Conservation (phyloP, 1,284 basidiomycete species). For the Takashimella tepidaria region DNA sequence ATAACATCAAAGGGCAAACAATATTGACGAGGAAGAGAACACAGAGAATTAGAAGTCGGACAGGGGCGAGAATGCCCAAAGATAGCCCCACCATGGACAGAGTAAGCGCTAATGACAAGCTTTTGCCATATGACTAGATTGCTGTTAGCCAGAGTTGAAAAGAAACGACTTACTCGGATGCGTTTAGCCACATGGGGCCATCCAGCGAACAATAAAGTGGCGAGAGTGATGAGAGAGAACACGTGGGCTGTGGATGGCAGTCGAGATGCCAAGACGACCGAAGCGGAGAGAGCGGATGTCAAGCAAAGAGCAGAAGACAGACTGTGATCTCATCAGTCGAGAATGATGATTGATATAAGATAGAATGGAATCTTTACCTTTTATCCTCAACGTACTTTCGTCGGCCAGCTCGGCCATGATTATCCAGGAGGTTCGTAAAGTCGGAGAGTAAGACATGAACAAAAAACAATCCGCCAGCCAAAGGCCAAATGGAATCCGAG, state of each 20-base stretch:
- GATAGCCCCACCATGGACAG: slow-evolving; percentile 29
- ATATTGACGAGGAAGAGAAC: slow-evolving; percentile 29
- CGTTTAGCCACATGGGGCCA: slow-evolving; percentile 77
- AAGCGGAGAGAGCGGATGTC: slow-evolving; percentile 90
- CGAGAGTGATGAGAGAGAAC: slow-evolving; percentile 82
- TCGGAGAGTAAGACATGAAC: slow-evolving; percentile 64
- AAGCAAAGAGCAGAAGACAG: slow-evolving; percentile 85
- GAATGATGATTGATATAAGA: no score
- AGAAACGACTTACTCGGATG: slow-evolving; percentile 57
- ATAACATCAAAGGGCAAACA: slow-evolving; percentile 37
- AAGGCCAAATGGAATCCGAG: slow-evolving; percentile 93
- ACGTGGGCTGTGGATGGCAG: slow-evolving; percentile 76
- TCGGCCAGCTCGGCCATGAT: slow-evolving; percentile 12
- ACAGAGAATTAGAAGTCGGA: slow-evolving; percentile 18
- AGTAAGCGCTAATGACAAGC: slow-evolving; percentile 33
- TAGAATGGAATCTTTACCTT: no score
- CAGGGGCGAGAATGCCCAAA: slow-evolving; percentile 20
- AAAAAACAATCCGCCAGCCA: slow-evolving; percentile 63
- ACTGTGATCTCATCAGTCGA: slow-evolving; percentile 48
- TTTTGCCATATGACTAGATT: slow-evolving; percentile 34
- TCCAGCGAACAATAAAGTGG: slow-evolving; percentile 76
- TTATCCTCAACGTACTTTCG: slow-evolving; percentile 28
- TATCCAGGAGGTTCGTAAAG: slow-evolving; percentile 52
- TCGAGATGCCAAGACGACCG: slow-evolving; percentile 88
- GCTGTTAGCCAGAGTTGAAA: background rate